Evolutionary conservation across 352 stramenopile genomes (phyloP).

Genomic region (Phytophthora rubi): DNA sequence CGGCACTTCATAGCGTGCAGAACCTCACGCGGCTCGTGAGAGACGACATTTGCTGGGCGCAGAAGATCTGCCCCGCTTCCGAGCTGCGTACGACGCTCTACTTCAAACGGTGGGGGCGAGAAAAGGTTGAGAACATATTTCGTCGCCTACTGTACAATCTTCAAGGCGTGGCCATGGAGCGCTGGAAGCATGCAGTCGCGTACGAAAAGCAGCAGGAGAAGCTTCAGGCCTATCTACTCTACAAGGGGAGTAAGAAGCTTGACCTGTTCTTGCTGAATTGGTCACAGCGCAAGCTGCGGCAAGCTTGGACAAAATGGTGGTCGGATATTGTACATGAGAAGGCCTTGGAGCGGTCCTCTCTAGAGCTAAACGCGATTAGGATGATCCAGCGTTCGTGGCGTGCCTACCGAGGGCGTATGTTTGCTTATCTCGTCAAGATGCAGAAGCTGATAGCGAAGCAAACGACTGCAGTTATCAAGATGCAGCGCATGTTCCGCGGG

Average conservation of each 20-base stretch:
- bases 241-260: conserved; percentile 82
- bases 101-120: conserved; percentile 81
- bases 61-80: conserved; percentile 71
- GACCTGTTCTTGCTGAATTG: conserved; percentile 75
- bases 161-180: conserved; percentile 63
- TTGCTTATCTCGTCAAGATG: conserved; percentile 53
- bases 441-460: conserved; percentile 50
- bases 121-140: conserved; percentile 84
- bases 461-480: conserved; percentile 49
- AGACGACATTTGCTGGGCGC: conserved; percentile 70
- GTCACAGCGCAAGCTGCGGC: conserved; percentile 66
- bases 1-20: conserved; percentile 66
- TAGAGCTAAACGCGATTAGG: conserved; percentile 57
- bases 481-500: conserved; percentile 70
- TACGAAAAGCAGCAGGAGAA: conserved; percentile 80
- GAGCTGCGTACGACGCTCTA: conserved; percentile 74
- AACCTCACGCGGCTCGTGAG: conserved; percentile 75
- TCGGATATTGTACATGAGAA: conserved; percentile 59
- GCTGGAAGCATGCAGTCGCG: conserved; percentile 59
- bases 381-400: conserved; percentile 71
- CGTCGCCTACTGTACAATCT: conserved; percentile 71
- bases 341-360: conserved; percentile 50
- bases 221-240: conserved; percentile 72
- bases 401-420: conserved; percentile 51
- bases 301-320: conserved; percentile 79